Conservation (phyloP, 495 filamentous ascomycete species). For the Aspergillus sparsus region DNA sequence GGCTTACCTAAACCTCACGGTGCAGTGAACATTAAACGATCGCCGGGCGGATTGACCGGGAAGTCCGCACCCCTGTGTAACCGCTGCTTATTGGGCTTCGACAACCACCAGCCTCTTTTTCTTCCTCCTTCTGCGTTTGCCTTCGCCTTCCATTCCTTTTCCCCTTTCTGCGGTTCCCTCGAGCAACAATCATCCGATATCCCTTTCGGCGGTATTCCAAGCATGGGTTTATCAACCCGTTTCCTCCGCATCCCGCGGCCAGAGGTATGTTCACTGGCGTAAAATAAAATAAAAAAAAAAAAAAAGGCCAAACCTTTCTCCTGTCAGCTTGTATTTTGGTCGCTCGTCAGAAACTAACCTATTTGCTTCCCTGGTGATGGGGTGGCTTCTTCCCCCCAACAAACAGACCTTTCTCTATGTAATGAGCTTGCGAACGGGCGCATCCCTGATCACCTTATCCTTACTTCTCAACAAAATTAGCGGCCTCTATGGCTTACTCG, state of each 20-base stretch:
- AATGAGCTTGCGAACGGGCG: conserved; percentile 82
- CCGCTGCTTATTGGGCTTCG: conserved; percentile 16
- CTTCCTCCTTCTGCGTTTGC: conserved; percentile 17
- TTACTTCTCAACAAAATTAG: conserved; percentile 86
- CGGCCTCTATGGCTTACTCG: conserved; percentile 84
- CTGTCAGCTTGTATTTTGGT: conserved; percentile 14
- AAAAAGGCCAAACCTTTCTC: neutral
- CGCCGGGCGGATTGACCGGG: conserved; percentile 23
- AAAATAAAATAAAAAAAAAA: no score
- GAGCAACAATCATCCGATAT: conserved; percentile 11
- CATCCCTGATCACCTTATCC: conserved; percentile 75
- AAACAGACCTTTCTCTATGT: conserved; percentile 75
- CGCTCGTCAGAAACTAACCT: conserved; percentile 14
- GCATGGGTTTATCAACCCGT: conserved; percentile 51
- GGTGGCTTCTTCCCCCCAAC: conserved; percentile 19
- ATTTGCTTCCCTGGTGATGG: conserved; percentile 26
- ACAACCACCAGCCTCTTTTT: conserved; percentile 29
- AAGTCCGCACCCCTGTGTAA: conserved; percentile 25
- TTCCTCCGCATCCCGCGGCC: conserved; percentile 61
- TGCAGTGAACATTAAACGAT: no score
- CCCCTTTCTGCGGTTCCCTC: conserved; percentile 4
- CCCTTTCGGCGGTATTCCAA: conserved; percentile 22
- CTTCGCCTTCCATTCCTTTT: conserved; percentile 22
- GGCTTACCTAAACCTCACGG: no score
- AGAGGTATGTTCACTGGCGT: conserved; percentile 42